Evolutionary conservation across 2,329 filamentous ascomycete genomes (phyloP).

Genomic region (Fusarium stilboides): DNA sequence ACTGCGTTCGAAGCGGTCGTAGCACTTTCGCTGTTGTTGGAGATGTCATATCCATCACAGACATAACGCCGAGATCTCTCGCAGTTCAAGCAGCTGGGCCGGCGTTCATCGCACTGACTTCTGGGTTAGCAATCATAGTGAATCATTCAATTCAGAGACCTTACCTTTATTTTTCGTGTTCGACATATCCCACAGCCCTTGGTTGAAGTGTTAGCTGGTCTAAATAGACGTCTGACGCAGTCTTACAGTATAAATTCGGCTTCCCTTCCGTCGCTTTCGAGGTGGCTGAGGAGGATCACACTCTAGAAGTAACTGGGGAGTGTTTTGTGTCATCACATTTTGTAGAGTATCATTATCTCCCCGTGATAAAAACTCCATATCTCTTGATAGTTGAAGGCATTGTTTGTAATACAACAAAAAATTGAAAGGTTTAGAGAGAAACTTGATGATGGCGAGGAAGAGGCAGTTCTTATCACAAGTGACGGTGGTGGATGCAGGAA

Average conservation of each 20-base stretch:
- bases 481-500: too few relatives aligned
- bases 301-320: not conserved
- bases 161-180: not conserved
- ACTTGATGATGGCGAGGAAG: too few relatives aligned
- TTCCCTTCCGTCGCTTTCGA: not conserved
- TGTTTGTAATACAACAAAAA: too few relatives aligned
- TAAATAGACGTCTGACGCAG: too few relatives aligned
- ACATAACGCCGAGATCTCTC: not conserved
- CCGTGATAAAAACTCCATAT: too few relatives aligned
- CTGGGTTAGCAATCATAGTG: not conserved
- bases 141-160: too few relatives aligned
- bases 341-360: too few relatives aligned
- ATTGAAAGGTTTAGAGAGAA: too few relatives aligned
- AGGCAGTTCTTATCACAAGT: not conserved
- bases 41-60: not conserved
- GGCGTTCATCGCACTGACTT: not conserved
- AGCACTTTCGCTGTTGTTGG: not conserved
- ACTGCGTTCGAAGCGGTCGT: not conserved
- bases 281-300: not conserved
- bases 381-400: too few relatives aligned
- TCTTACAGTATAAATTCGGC: not conserved
- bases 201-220: not conserved
- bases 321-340: too few relatives aligned
- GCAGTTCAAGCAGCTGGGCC: not conserved
- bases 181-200: not conserved